These are phyloP conservation scores for Pythium dissotocum DNA, from an alignment of 352 stramenopile genomes.

Conservation along the genomic window DNA sequence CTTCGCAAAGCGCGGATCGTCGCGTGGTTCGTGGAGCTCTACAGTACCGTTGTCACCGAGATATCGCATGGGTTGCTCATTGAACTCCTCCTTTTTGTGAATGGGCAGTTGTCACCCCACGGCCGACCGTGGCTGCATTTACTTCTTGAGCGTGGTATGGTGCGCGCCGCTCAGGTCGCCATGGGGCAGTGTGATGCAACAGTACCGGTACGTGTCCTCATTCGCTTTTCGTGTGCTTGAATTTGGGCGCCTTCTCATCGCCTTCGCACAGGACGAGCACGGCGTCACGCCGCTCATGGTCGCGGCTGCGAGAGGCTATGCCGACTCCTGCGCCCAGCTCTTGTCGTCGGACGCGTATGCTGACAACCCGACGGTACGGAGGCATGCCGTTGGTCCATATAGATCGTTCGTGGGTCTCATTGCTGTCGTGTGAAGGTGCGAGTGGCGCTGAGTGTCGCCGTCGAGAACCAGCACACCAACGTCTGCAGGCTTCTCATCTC, in stretches of 20 bases:
- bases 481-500: conserved; percentile 13
- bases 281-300: conserved; percentile 16
- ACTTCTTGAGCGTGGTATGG: conserved; percentile 10
- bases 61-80: background rate
- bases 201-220: background rate
- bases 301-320: conserved; percentile 10
- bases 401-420: background rate
- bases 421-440: background rate
- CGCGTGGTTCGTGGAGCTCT: background rate
- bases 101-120: background rate
- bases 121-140: conserved; percentile 13
- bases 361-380: background rate
- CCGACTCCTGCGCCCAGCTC: conserved; percentile 11
- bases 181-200: conserved; percentile 6
- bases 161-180: background rate
- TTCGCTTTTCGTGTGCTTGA: background rate
- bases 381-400: background rate
- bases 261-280: background rate
- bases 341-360: conserved; percentile 1
- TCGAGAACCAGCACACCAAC: conserved; percentile 12
- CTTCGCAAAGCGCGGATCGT: background rate
- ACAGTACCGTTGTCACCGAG: background rate
- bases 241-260: background rate
- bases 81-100: background rate
- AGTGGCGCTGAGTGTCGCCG: conserved; percentile 6